Evolutionary conservation across 1,284 basidiomycete species (phyloP), one percentile per base, ranked within the genome.

Genomic region (Ceratobasidium sp.): DNA sequence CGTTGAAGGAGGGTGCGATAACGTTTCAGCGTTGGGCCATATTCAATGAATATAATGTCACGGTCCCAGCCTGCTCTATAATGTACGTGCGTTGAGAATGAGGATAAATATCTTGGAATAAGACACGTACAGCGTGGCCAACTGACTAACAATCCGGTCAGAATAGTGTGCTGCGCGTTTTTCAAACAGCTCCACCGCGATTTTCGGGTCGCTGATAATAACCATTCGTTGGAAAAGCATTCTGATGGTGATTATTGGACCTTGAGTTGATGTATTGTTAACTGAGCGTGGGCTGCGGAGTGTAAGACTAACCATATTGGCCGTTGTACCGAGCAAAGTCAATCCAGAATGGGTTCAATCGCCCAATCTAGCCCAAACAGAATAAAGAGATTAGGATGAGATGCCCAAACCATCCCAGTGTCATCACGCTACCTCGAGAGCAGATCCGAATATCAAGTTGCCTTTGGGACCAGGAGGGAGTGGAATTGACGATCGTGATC

Each of bases 101-200:
- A n/a, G n/a, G n/a, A n/a, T n/a, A n/a, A n/a, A n/a, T n/a, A n/a
- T n/a, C n/a, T n/a, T n/a, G n/a, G n/a, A n/a, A n/a, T n/a, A n/a
- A n/a, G n/a, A 12, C 2, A 42, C 57, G n/a, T 20, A 60, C 57
- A 60, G 57, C 38, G 34, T 31, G 3, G 43, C 31, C 57, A 60
- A 47, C 20, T 40, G 42, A 25, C 35, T 49, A 22, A 49, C n/a
- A 27, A 31, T 34, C 31, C 43, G 34, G 13, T 50, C 40, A 3
- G 58, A 62, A n/a, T 62, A 62, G n/a, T 50, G 31, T 25, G 45
- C 58, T 2, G 58, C 58, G 7, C 58, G 31, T 25, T 62, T 62
- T 27, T 62, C 58, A 25, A 62, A 62, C 12, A 62, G 58, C 47
- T 62, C 58, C 3, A 47, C 38, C 12, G 20, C 45, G 2, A 62